Percentiles rank a stretch among this genome's conserved stretches.
phyloP scores from a whole-genome alignment of 257 asterid genomes.

The Scutellaria barbata region DNA sequence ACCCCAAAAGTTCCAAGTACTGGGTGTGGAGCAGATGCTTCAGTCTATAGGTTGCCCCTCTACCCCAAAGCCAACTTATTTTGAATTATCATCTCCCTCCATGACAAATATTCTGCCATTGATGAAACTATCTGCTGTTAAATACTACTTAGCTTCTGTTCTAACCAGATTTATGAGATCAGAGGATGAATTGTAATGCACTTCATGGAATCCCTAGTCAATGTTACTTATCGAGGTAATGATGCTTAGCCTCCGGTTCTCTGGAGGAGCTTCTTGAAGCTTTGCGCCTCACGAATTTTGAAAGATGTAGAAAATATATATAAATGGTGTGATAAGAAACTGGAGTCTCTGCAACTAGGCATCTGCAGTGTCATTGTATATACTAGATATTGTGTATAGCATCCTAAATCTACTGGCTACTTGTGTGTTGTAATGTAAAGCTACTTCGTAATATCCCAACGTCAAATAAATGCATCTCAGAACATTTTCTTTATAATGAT shows the following conservation, averaged over 20 bases:
- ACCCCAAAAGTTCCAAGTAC: slow-evolving; percentile 74
- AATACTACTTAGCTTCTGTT: slow-evolving; percentile 52
- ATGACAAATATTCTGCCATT: slow-evolving; percentile 37
- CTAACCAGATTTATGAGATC: slow-evolving; percentile 39
- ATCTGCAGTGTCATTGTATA: slow-evolving; percentile 30
- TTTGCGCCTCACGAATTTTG: slow-evolving; percentile 40
- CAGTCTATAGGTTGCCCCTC: slow-evolving; percentile 74
- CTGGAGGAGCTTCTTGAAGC: slow-evolving; percentile 33
- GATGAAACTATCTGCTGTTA: slow-evolving; percentile 44
- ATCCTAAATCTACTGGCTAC: slow-evolving; percentile 12
- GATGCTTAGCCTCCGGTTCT: slow-evolving; percentile 6
- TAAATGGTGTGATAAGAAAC: slow-evolving; percentile 30
- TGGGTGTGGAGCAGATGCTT: slow-evolving; percentile 70
- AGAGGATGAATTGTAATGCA: slow-evolving; percentile 41
- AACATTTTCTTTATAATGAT: background rate
- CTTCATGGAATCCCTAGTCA: slow-evolving; percentile 7
- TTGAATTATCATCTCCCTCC: slow-evolving; percentile 59
- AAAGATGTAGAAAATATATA: slow-evolving; percentile 30
- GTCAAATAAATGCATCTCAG: slow-evolving; percentile 14
- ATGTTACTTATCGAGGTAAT: background rate
- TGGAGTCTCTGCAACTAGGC: slow-evolving; percentile 33
- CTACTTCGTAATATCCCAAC: slow-evolving; percentile 19
- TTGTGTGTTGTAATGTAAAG: slow-evolving; percentile 27
- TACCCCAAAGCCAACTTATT: slow-evolving; percentile 90
- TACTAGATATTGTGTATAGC: slow-evolving; percentile 38